These are phyloP conservation scores for Termitomyces sp. DNA, from an alignment of 768 basidiomycete species.

Conservation along the genomic window DNA sequence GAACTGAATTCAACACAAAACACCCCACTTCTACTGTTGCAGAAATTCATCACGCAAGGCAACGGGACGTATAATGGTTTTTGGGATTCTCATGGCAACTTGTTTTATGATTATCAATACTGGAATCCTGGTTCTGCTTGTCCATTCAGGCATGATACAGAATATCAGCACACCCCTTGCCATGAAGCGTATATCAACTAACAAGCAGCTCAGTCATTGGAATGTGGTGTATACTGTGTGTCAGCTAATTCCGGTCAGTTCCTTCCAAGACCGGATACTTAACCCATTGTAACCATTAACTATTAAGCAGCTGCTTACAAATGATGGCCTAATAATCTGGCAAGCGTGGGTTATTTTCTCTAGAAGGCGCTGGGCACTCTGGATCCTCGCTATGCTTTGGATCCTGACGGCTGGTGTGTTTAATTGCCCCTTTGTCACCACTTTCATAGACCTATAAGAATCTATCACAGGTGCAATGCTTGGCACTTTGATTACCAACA, in stretches of 20 bases:
- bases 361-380: neutral
- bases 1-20: neutral
- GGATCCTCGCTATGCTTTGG: neutral
- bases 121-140: no score
- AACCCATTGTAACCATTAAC: no score
- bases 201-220: neutral
- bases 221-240: neutral
- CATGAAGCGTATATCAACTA: neutral
- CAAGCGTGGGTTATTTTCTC: neutral
- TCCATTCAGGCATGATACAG: neutral
- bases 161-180: neutral
- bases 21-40: no score
- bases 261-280: rapidly evolving
- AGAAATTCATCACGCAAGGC: neutral
- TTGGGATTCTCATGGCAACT: neutral
- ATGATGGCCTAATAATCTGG: neutral
- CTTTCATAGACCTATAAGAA: neutral
- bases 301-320: neutral
- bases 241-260: neutral
- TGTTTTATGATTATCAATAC: no score
- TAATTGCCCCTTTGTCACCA: neutral
- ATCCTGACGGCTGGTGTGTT: neutral
- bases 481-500: neutral
- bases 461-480: neutral
- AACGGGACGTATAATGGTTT: neutral